Base-by-base conservation (phyloP, 2,329 filamentous ascomycete genomes). In the Aplosporella prunicola region DNA sequence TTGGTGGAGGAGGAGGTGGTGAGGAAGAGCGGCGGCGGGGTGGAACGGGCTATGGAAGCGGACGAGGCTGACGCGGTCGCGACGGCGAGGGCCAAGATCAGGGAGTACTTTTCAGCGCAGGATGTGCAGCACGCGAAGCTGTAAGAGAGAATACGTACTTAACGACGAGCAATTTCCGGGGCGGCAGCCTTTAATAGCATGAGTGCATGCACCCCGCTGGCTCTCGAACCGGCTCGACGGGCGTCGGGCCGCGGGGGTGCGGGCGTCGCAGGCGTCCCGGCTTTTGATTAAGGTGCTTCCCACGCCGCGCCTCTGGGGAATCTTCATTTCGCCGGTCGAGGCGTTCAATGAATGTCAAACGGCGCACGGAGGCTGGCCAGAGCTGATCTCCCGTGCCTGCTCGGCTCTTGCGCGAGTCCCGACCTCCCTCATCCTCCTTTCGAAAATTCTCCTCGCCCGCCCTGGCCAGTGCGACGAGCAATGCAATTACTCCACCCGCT, bases 1-100 rank as follows among this genome's bases (percentile, higher is more conserved):
- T 63, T 95, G 47, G 63, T 93, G 11, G 88, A 95, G 64, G 85
- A 93, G 53, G 86, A 76, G 0, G 76, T 80, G 5, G n/a, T n/a
- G n/a, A n/a, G n/a, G n/a, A n/a, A n/a, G n/a, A n/a, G n/a, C n/a
- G n/a, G n/a, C n/a, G n/a, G n/a, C n/a, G n/a, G n/a, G n/a, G n/a
- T n/a, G n/a, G n/a, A n/a, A n/a, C n/a, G n/a, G n/a, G n/a, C n/a
- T n/a, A n/a, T n/a, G n/a, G n/a, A n/a, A n/a, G n/a, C n/a, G n/a
- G 88, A 94, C 61, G 88, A 95, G 62, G 64, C 64, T 1, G 69
- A 72, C 18, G 84, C 82, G 7, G 76, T 95, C 6, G 76, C 80
- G 14, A 76, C 84, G 39, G 87, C 86, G 30, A 76, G 78, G 58
- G 64, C 51, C 25, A 81, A 77, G 57, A 72, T 93, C 2, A 71